phyloP scores from a whole-genome alignment of 306 rosid genomes.

The Vicia faba region DNA sequence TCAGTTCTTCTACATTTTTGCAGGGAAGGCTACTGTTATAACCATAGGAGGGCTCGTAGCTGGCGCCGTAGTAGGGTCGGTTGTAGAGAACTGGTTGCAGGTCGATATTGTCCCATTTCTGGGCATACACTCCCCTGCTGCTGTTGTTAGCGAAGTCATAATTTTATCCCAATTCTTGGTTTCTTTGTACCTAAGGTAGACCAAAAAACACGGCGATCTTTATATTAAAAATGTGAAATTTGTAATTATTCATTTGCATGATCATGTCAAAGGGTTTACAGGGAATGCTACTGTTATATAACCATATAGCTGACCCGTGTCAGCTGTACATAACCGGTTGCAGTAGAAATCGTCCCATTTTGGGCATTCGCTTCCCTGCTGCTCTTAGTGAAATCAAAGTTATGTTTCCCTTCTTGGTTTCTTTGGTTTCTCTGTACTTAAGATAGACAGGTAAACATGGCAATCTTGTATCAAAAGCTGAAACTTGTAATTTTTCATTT shows the following conservation, averaged over 20 bases:
- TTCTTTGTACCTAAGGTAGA: constrained; percentile 85
- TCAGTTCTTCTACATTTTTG: constrained; percentile 27
- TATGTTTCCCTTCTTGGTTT: constrained; percentile 71
- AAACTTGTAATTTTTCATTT: constrained; percentile 77
- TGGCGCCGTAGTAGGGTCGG: constrained; percentile 93
- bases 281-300: constrained; percentile 80
- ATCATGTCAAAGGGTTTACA: constrained; percentile 48
- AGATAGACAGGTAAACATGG: constrained; percentile 53
- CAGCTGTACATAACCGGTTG: constrained; percentile 78
- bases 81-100: constrained; percentile 92
- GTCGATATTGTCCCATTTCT: constrained; percentile 95
- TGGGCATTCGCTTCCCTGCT: constrained; percentile 78
- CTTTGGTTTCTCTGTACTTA: constrained; percentile 77
- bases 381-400: constrained; percentile 75
- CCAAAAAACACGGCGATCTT: constrained; percentile 38
- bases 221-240: constrained; percentile 48
- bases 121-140: constrained; percentile 94
- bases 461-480: constrained; percentile 45
- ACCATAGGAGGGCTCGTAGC: constrained; percentile 92
- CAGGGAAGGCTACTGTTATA: constrained; percentile 92
- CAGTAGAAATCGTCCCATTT: constrained; percentile 84
- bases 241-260: constrained; percentile 88
- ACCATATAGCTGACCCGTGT: constrained; percentile 75
- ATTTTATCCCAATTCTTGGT: constrained; percentile 87
- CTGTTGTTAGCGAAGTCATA: constrained; percentile 82